Conservation (phyloP, 768 basidiomycete genomes). For the Leccinum rimulosum region DNA sequence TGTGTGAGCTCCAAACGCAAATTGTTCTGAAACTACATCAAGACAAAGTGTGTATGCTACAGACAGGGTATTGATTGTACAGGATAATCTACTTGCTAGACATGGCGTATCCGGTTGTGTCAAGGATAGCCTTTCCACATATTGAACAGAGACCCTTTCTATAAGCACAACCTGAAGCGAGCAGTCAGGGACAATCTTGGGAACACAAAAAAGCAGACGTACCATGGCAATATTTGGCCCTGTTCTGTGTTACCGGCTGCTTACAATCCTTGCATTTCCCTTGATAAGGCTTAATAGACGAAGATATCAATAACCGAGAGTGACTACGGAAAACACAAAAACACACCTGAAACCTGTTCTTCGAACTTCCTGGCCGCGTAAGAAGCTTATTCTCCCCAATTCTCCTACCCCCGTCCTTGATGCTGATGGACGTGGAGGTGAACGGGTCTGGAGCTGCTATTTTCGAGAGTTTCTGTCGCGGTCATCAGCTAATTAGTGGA, state of each 20-base stretch:
- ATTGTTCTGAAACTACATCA: conserved; percentile 12
- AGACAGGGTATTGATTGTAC: conserved; percentile 22
- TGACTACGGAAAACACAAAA: conserved; percentile 12
- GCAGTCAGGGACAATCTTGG: conserved; percentile 5
- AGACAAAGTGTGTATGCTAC: conserved; percentile 13
- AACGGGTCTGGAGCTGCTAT: conserved; percentile 90
- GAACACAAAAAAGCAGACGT: conserved; percentile 22
- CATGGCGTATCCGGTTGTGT: conserved; percentile 83
- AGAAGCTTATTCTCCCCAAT: conserved; percentile 86
- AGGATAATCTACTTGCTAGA: conserved; percentile 59
- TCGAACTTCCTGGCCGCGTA: conserved; percentile 64
- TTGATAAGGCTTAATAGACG: conserved; percentile 65
- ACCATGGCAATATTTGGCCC: conserved; percentile 90
- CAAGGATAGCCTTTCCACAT: conserved; percentile 83
- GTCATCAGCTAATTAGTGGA: not conserved
- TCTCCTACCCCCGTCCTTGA: conserved; percentile 78
- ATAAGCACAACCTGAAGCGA: conserved; percentile 71
- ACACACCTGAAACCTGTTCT: conserved; percentile 74
- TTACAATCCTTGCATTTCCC: conserved; percentile 88
- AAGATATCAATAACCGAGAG: conserved; percentile 1
- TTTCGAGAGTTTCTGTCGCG: conserved; percentile 78
- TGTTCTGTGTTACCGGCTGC: conserved; percentile 79
- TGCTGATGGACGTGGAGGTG: conserved; percentile 63
- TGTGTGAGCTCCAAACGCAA: not conserved
- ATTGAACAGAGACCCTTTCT: conserved; percentile 85